Percentiles rank a stretch among this genome's conserved stretches.
Evolutionary conservation across 2,329 filamentous ascomycete species (phyloP).

Genomic region (Colletotrichum ledebouriae): DNA sequence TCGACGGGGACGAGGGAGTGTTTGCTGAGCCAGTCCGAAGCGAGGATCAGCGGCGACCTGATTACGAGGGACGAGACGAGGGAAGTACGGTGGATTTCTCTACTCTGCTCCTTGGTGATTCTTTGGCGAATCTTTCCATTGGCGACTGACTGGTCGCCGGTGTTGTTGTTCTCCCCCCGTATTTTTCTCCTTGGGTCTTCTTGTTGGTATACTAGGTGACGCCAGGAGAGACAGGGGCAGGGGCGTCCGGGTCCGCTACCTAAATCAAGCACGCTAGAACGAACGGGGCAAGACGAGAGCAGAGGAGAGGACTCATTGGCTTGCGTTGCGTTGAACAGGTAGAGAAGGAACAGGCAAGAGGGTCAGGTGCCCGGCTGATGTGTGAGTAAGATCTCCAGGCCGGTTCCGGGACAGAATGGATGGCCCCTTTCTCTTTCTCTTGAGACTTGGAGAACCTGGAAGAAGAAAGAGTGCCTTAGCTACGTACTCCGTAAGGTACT

Average conservation of each 20-base stretch:
- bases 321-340: slow-evolving; percentile 1
- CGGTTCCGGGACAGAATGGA: background rate
- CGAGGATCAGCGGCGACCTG: slow-evolving; percentile 17
- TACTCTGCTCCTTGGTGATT: slow-evolving; percentile 1
- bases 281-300: slow-evolving; percentile 2
- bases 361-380: slow-evolving; percentile 14
- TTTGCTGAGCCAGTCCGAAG: slow-evolving; percentile 1
- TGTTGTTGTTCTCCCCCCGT: background rate
- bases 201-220: no score
- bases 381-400: slow-evolving; percentile 1
- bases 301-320: slow-evolving; percentile 1
- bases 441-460: slow-evolving; percentile 1
- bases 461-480: background rate
- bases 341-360: background rate
- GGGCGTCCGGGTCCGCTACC: slow-evolving; percentile 10
- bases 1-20: background rate
- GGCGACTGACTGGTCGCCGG: no score
- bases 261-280: slow-evolving; percentile 17
- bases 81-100: slow-evolving; percentile 15
- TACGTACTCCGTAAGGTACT: no score
- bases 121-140: background rate
- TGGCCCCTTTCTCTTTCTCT: no score
- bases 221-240: slow-evolving; percentile 4
- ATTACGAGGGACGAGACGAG: slow-evolving; percentile 15
- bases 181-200: slow-evolving; percentile 4